Evolutionary conservation across 345 rosid genomes (phyloP), one percentile per base, ranked within the genome.

Genomic region (Aegle marmelos): DNA sequence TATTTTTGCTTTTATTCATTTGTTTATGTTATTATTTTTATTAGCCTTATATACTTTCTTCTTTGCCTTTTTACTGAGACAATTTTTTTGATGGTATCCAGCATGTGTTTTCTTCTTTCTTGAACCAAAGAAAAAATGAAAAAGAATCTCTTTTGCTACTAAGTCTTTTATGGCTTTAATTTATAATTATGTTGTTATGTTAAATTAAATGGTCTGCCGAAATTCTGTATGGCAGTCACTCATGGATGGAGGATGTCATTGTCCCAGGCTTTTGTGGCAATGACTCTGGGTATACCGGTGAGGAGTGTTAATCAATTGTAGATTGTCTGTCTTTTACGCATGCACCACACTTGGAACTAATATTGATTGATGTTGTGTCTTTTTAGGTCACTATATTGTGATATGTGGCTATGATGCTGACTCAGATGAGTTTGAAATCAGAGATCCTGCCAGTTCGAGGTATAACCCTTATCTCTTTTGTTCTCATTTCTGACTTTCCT

Each of bases 371-470:
- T 68, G 39, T 39, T 62, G 36, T 83, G 72, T 65, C 60, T 66
- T 66, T 71, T 75, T 75, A 96, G 99, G 99, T 83, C 99, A 96
- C 76, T 92, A 96, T 77, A 85, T 96, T 24, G 84, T 96, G 82
- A 92, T 94, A 82, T 94, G 98, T 50, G 98, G 98, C 79, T 96
- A 94, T 74, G 97, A 94, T 77, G 82, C 93, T 41, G 79, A 48
- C 33, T 79, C 81, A 14, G 93, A 97, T 79, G 98, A 92, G 87
- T 97, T 94, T 66, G 98, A 97, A 88, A 97, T 97, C 70, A 92
- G 95, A 85, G 98, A 97, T 86, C 99, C 99, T 65, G 97, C 98
- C 75, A 89, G 93, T 91, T 83, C 95, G 77, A 83, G 92, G 99
- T 96, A 89, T 79, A 36, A 31, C 65, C 56, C 39, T 70, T 60